These are phyloP conservation scores for Cytospora chrysosperma DNA, from an alignment of 2,329 filamentous ascomycete species.

Conservation along the genomic window DNA sequence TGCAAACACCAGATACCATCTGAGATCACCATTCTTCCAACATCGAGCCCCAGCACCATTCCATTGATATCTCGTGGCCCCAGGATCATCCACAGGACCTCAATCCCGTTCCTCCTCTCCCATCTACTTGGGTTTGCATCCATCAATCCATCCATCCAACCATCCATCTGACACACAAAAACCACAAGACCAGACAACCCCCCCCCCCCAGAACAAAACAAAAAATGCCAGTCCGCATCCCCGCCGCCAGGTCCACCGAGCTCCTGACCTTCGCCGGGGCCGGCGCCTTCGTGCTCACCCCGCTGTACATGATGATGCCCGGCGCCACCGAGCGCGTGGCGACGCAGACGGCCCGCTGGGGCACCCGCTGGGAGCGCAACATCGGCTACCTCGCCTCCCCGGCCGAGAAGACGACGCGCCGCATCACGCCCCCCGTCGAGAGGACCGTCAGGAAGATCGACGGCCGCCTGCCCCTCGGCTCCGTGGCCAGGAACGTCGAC, in stretches of 20 bases:
- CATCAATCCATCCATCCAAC: background rate
- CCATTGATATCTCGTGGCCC: too few species aligned
- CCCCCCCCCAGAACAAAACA: too few species aligned
- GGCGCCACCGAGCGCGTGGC: slow-evolving; percentile 55
- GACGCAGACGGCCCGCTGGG: slow-evolving; percentile 56
- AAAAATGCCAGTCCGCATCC: slow-evolving; percentile 54
- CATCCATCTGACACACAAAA: background rate
- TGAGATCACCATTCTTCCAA: too few species aligned
- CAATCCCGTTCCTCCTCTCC: background rate
- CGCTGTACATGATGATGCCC: slow-evolving; percentile 57
- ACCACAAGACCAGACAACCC: slow-evolving; percentile 1
- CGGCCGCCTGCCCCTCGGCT: slow-evolving; percentile 49
- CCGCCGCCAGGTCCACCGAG: slow-evolving; percentile 48
- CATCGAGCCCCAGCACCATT: too few species aligned
- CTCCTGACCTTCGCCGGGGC: slow-evolving; percentile 54
- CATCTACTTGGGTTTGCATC: too few species aligned
- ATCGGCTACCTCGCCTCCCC: slow-evolving; percentile 53
- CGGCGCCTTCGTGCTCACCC: slow-evolving; percentile 53
- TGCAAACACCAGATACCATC: too few species aligned
- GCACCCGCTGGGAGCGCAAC: slow-evolving; percentile 59
- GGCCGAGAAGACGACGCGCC: slow-evolving; percentile 46
- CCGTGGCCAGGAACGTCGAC: slow-evolving; percentile 49
- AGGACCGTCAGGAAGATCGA: slow-evolving; percentile 47
- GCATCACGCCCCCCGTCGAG: slow-evolving; percentile 48
- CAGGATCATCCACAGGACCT: background rate